Percentiles rank a stretch among this genome's conserved stretches.
Evolutionary conservation across 1,284 basidiomycete genomes (phyloP).

Genomic region (Naganishia sp.): DNA sequence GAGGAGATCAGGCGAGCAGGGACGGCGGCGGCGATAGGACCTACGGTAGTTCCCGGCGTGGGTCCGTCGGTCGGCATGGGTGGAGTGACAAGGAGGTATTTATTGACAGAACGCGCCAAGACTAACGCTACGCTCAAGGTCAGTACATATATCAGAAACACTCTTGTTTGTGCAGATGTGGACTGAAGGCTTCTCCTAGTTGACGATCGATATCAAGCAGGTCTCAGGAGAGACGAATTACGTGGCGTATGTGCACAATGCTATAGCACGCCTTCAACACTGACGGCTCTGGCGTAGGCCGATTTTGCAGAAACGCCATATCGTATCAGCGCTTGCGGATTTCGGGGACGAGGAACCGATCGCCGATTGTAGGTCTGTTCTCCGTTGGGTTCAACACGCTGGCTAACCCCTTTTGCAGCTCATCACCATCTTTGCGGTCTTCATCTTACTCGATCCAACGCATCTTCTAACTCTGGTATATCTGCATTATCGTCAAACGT

Average conservation of each 20-base stretch:
- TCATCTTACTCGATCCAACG: conserved; percentile 14
- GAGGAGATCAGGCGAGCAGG: conserved; percentile 16
- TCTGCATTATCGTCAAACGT: conserved; percentile 10
- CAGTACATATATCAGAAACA: conserved; percentile 18
- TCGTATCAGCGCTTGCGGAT: conserved; percentile 28
- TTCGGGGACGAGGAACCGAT: conserved; percentile 12
- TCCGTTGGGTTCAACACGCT: background rate
- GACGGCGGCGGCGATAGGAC: background rate
- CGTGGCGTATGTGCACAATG: conserved; percentile 17
- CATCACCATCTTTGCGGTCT: background rate
- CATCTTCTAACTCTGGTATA: conserved; percentile 8
- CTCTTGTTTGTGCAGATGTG: background rate
- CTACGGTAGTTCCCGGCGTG: background rate
- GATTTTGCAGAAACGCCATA: conserved; percentile 31
- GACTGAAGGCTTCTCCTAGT: conserved; percentile 32
- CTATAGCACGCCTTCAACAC: background rate
- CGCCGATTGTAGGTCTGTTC: conserved; percentile 15
- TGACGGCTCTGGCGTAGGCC: conserved; percentile 20
- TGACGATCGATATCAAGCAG: conserved; percentile 49
- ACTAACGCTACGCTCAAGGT: conserved; percentile 53
- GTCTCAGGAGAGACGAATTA: conserved; percentile 44
- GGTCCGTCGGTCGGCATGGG: conserved; percentile 39
- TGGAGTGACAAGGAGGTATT: conserved; percentile 45
- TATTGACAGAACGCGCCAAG: conserved; percentile 39
- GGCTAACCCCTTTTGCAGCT: background rate